Base-by-base conservation (phyloP, 306 rosid species). In the Alnus rubra region DNA sequence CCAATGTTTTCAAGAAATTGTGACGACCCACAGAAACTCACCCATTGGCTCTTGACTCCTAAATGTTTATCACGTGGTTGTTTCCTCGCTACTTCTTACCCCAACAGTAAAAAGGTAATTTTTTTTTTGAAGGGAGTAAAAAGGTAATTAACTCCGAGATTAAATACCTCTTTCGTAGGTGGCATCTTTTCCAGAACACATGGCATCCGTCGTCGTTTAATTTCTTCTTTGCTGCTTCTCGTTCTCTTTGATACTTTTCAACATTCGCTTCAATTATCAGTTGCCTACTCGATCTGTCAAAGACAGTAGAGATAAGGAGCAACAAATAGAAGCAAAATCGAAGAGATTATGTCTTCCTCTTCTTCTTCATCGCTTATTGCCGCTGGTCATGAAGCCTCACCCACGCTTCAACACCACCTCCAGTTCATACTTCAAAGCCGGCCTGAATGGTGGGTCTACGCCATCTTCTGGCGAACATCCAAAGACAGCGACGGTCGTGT, bases 401-500 rank as follows among this genome's bases (percentile, higher is more conserved):
- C 68, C 7, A 44, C 84, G 1, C 69, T 88, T 62, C 90, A 83
- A 64, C 86, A 86, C 9, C 82, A 75, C 2, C 90, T 87, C 70
- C 86, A 70, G 13, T 78, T 81, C 81, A 33, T 90, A 42, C 16
- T 87, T 81, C 82, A 78, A 28, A 81, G 15, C 83, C 76, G 86
- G 19, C 79, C 83, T 1, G 90, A 87, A 67, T 80, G 90, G 89
- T 90, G 92, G 90, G 79, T 64, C 0, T 90, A 90, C 33, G 54
- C 83, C 73, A 88, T 88, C 55, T 85, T 86, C 65, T 90, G 94
- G 94, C 76, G 74, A 77, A 83, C 89, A 68, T 76, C 75, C 18
- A 82, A 73, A 13, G 84, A 80, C 16, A 51, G 39, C 18, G 31
- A 52, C 9, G 76, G 73, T 3, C 30, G 65, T 3, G 69, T 71